phyloP scores from a whole-genome alignment of 176 grass and related monocot genomes.

The Rhynchospora pubera region DNA sequence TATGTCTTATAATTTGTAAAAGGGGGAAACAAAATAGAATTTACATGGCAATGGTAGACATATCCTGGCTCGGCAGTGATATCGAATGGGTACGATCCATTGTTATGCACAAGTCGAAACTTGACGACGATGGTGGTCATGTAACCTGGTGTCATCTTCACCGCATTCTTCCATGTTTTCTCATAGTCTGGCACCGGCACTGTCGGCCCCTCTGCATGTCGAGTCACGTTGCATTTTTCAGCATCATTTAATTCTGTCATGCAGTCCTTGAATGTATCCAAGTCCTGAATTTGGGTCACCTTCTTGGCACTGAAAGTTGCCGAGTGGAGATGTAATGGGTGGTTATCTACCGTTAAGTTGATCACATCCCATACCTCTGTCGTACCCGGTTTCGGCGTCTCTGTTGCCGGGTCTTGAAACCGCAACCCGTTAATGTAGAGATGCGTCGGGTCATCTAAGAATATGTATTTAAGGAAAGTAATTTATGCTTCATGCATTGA shows the following conservation, averaged over 20 bases:
- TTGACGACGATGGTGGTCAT: conserved; percentile 52
- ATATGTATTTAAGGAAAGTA: too few species aligned
- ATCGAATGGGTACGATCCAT: conserved; percentile 45
- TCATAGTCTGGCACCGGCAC: neutral
- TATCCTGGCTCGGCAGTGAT: conserved; percentile 61
- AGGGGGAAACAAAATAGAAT: neutral
- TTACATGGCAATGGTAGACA: conserved; percentile 92
- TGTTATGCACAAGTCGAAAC: conserved; percentile 30
- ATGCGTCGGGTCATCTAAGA: conserved; percentile 47
- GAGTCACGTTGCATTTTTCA: conserved; percentile 34
- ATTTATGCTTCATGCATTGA: too few species aligned
- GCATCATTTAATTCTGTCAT: conserved; percentile 19
- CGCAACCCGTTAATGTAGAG: conserved; percentile 61
- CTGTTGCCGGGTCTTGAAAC: conserved; percentile 64
- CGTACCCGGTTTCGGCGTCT: conserved; percentile 55
- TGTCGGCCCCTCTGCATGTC: conserved; percentile 3
- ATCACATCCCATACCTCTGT: conserved; percentile 81
- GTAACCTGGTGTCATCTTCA: conserved; percentile 50
- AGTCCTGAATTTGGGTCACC: conserved; percentile 37
- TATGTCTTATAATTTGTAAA: too few species aligned
- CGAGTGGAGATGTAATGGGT: conserved; percentile 81
- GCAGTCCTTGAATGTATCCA: conserved; percentile 50
- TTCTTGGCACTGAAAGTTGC: conserved; percentile 27
- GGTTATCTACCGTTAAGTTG: conserved; percentile 88
- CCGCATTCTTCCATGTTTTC: conserved; percentile 79